Evolutionary conservation across 2,329 filamentous ascomycete genomes (phyloP), one percentile per base, ranked within the genome.

Genomic region (Gaeumannomyces sp.): DNA sequence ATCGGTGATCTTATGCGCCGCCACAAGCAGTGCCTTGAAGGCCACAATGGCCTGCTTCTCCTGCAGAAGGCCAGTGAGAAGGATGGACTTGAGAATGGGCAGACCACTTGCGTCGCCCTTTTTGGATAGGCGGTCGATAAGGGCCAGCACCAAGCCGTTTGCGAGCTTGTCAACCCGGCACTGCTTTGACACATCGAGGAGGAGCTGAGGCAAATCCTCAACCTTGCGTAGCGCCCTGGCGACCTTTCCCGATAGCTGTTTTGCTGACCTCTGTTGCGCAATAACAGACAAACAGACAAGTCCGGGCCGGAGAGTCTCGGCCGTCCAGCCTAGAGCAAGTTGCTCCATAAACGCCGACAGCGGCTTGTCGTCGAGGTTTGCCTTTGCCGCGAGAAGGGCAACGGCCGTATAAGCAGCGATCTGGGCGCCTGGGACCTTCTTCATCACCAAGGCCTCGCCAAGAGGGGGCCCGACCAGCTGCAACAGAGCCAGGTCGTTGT

Each of bases 371-470:
- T 90, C 86, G 19, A 98, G 82, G 61, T 85, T 83, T 0, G 90
- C 88, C 76, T 97, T 97, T 61, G 91, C 88, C 8, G 92, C 93
- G 67, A 98, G 84, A 61, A 98, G 87, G 8, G 92, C 87, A 65
- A 93, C 84, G 27, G 97, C 87, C 90, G 97, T 97, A 75, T 97
- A 98, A 65, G 91, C 93, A 22, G 90, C 93, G 66, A 96, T 85
- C 69, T 93, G 90, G 58, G 97, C 80, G 67, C 94, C 91, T 0
- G 92, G 85, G 0, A 89, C 87, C 67, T 89, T 87, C 71, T 88
- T 88, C 79, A 94, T 84, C 11, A 88, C 83, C 67, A 98, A 82
- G 1, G 90, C 91, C 68, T 91, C 88, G 66, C 92, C 90, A 38
- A 99, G 81, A 3, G 93, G 70, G 80, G 93, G 76, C 82, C 82